A percentile compares a stretch with the other conserved stretches of the same genome.
Conservation (phyloP, 208 protist genomes). For the Crithidia expoeki region DNA sequence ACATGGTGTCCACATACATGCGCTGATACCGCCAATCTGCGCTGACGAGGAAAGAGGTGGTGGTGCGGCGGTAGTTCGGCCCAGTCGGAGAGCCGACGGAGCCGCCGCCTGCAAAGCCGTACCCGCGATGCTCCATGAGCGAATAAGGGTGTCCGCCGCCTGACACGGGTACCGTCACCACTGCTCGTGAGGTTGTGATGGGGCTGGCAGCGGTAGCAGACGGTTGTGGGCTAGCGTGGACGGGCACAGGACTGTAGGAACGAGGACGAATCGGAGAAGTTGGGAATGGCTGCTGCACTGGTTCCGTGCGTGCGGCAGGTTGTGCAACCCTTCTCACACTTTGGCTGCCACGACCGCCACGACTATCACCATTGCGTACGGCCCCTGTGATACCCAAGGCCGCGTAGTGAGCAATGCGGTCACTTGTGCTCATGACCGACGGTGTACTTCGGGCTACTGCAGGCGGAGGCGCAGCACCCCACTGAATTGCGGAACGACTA, state of each 20-base stretch:
- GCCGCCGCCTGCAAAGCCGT: constrained; percentile 15
- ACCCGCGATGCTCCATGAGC: constrained; percentile 11
- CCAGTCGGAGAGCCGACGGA: constrained; percentile 21
- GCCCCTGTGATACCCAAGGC: neutral
- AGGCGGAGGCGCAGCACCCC: neutral
- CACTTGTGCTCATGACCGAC: neutral
- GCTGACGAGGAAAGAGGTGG: constrained; percentile 58
- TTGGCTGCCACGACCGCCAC: neutral
- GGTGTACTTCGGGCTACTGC: neutral
- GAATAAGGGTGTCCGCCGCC: constrained; percentile 1
- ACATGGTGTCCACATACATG: constrained; percentile 62
- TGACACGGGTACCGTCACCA: neutral
- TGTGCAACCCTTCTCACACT: neutral
- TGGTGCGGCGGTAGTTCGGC: constrained; percentile 52
- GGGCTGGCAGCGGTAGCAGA: too few species aligned
- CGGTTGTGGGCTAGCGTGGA: too few species aligned
- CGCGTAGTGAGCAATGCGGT: neutral
- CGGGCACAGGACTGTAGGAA: too few species aligned
- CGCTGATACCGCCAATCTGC: constrained; percentile 81
- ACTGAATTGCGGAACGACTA: constrained; percentile 12
- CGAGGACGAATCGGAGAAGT: constrained; percentile 4
- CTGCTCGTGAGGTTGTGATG: neutral
- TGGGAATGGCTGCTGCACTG: neutral
- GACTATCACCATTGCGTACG: neutral
- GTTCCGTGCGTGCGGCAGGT: neutral